Conservation (phyloP, 2,329 filamentous ascomycete genomes). For the Westerdykella sp. region DNA sequence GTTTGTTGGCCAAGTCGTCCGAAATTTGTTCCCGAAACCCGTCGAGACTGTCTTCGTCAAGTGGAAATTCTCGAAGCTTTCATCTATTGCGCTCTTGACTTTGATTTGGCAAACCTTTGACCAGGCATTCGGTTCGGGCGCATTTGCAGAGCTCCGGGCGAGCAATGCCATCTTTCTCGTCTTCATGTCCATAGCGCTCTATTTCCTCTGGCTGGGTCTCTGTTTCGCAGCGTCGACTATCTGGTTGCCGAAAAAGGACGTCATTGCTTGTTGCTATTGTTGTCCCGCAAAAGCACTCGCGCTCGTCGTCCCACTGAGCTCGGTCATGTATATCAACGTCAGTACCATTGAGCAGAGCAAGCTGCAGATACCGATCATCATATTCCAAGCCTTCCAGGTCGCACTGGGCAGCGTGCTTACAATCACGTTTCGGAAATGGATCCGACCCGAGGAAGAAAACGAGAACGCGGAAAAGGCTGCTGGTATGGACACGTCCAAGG, state of each 20-base stretch:
- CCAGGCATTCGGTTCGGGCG: conserved; percentile 58
- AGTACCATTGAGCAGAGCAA: conserved; percentile 51
- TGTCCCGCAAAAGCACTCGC: conserved; percentile 67
- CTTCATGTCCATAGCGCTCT: conserved; percentile 60
- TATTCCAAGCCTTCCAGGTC: conserved; percentile 48
- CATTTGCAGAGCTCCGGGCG: conserved; percentile 52
- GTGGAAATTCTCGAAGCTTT: conserved; percentile 43
- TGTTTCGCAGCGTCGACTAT: conserved; percentile 52
- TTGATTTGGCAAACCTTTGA: conserved; percentile 61
- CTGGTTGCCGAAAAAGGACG: conserved; percentile 54
- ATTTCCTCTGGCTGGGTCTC: conserved; percentile 56
- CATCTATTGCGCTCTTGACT: conserved; percentile 43
- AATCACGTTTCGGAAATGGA: conserved; percentile 39
- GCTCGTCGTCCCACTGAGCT: conserved; percentile 61
- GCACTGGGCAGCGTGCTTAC: conserved; percentile 39
- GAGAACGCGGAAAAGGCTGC: conserved; percentile 20
- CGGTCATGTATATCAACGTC: conserved; percentile 59
- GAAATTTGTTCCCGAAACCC: conserved; percentile 50
- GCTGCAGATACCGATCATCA: conserved; percentile 58
- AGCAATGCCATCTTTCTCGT: conserved; percentile 61
- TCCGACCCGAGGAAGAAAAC: conserved; percentile 51
- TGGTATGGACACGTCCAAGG: conserved; percentile 2
- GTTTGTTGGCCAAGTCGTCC: conserved; percentile 54
- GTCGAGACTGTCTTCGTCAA: conserved; percentile 50
- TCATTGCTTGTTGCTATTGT: conserved; percentile 67